Conservation (phyloP, 148 eudicot species). For the Dysphania ambrosioides region DNA sequence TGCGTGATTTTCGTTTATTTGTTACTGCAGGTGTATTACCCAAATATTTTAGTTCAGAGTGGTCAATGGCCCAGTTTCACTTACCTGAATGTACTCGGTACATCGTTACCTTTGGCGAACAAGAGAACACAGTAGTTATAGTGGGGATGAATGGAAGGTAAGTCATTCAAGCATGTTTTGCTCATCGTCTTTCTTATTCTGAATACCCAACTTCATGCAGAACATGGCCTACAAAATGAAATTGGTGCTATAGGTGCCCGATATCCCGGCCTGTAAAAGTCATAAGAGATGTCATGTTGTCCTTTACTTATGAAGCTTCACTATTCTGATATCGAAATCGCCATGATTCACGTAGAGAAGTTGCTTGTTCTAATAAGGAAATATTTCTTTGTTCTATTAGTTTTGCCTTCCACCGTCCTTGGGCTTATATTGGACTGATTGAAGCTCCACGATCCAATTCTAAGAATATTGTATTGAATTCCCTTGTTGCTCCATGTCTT, state of each 20-base stretch:
- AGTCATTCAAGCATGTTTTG: not conserved
- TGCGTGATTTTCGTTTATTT: constrained; percentile 13
- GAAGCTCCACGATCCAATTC: not conserved
- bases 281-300: not conserved
- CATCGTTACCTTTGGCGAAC: constrained; percentile 53
- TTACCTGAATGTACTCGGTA: constrained; percentile 53
- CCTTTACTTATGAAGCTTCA: not conserved
- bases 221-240: not conserved
- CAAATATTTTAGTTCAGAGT: constrained; percentile 61
- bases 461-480: no score
- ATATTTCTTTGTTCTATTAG: not conserved
- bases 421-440: not conserved
- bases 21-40: constrained; percentile 56
- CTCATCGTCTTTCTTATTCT: not conserved
- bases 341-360: not conserved
- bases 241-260: not conserved
- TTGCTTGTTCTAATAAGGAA: not conserved
- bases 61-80: constrained; percentile 67
- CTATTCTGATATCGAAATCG: not conserved
- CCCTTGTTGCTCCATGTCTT: no score
- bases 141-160: constrained; percentile 82
- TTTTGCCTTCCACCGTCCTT: not conserved
- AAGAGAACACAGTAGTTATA: constrained; percentile 53
- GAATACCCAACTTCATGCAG: not conserved
- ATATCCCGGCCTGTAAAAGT: not conserved